Evolutionary conservation across 768 basidiomycete genomes (phyloP), one percentile per base, ranked within the genome.

Genomic region (Pilatotrama ljubarskyi): DNA sequence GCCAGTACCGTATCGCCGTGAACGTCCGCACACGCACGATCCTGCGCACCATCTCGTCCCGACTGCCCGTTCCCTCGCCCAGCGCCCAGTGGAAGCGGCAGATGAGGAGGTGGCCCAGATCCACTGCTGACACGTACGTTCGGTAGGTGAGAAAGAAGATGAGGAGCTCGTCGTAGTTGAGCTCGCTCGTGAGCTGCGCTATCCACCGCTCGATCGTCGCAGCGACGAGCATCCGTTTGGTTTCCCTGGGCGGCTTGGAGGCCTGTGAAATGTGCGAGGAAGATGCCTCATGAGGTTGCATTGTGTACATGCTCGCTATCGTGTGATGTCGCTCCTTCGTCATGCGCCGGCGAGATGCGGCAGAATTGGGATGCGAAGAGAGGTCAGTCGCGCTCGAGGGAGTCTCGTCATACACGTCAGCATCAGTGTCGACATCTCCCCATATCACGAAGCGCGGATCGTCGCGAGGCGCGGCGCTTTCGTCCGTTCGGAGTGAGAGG

Each of bases 141-240:
- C 94, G 86, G 70, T 94, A 97, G 2, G 93, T 95, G 71, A 96
- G 81, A 81, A 97, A 93, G 71, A 95, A 95, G 67, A 91, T 86
- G 57, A 93, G 80, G 26, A 95, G 79, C 66, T 94, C 91, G 70
- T 94, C 93, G 58, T 92, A 91, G 72, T 90, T 86, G 67, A 94
- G 77, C 66, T 90, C 87, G 66, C 87, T 90, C 29, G 95, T 95
- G 49, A 96, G 76, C 68, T 96, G 92, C 0, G 91, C 93, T 55
- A 97, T 87, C 91, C 92, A 93, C 0, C 94, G 87, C 71, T 95
- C 94, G 67, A 95, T 92, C 3, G 92, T 94, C 4, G 93, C 93
- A 0, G 92, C 94, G 14, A 95, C 77, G n/a, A 96, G 77, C 24
- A 91, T 77, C 63, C 69, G 80, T 66, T 77, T 75, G 32, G 73